A percentile compares a stretch with the other conserved stretches of the same genome.
Conservation (phyloP, 2,329 filamentous ascomycete genomes). For the Neurospora sp. region DNA sequence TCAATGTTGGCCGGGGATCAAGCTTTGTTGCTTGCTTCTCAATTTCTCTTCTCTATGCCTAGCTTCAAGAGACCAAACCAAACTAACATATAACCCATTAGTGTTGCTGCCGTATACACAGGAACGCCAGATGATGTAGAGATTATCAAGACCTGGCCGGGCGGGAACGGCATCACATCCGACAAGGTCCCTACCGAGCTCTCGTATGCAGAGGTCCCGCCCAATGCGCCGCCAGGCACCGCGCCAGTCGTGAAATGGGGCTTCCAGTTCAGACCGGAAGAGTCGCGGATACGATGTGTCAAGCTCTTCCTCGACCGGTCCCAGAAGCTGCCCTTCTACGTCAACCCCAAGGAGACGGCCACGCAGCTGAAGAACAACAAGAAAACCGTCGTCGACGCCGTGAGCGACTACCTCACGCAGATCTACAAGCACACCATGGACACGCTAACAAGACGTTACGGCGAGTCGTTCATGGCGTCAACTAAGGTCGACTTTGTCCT, state of each 20-base stretch:
- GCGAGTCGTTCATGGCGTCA: conserved; percentile 66
- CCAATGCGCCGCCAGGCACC: conserved; percentile 26
- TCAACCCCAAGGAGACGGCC: conserved; percentile 66
- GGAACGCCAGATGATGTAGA: conserved; percentile 70
- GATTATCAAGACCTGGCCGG: conserved; percentile 78
- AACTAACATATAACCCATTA: conserved; percentile 19
- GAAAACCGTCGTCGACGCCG: conserved; percentile 70
- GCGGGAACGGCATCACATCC: conserved; percentile 76
- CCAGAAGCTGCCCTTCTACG: conserved; percentile 72
- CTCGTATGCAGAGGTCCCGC: conserved; percentile 41
- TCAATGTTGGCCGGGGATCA: not conserved
- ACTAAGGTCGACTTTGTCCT: conserved; percentile 71
- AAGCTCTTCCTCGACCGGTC: conserved; percentile 75
- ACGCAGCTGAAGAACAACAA: conserved; percentile 64
- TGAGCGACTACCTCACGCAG: conserved; percentile 69
- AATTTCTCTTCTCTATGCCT: no score
- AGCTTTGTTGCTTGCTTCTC: not conserved
- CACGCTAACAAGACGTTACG: conserved; percentile 62
- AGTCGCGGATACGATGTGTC: conserved; percentile 67
- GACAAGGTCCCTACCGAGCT: conserved; percentile 81
- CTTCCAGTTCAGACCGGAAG: conserved; percentile 71
- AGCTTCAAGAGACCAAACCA: not conserved
- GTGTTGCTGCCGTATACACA: conserved; percentile 63
- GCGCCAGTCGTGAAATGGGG: conserved; percentile 60
- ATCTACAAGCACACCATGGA: conserved; percentile 72